Percentiles rank a stretch among this genome's conserved stretches.
These are phyloP conservation scores for Eutrema heterophyllum DNA, from an alignment of 345 rosid genomes.

Conservation along the genomic window DNA sequence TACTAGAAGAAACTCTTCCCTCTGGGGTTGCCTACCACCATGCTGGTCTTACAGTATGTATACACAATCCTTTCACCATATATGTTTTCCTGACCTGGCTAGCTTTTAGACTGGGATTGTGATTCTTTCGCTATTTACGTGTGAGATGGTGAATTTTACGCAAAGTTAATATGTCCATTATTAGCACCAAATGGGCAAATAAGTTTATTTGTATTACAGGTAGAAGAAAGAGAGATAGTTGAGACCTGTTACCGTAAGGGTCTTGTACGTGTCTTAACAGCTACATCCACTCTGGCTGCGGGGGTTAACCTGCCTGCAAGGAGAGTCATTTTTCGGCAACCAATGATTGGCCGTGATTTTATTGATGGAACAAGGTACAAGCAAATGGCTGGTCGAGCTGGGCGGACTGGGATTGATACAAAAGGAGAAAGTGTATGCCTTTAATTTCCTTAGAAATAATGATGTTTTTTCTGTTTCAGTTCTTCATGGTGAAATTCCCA, in stretches of 20 bases:
- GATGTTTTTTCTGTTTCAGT: conserved; percentile 1
- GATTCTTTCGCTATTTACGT: conserved; percentile 1
- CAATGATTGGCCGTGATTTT: conserved; percentile 92
- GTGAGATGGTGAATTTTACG: conserved; percentile 10
- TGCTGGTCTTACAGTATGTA: conserved; percentile 93
- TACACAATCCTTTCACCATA: conserved; percentile 24
- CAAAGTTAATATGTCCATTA: background rate
- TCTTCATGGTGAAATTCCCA: background rate
- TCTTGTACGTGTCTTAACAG: conserved; percentile 84
- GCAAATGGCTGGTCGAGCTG: conserved; percentile 99
- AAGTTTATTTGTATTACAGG: conserved; percentile 42
- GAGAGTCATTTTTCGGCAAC: conserved; percentile 97
- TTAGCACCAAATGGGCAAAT: background rate
- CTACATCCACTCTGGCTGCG: conserved; percentile 97
- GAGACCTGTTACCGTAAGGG: conserved; percentile 92
- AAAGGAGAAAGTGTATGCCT: conserved; percentile 95
- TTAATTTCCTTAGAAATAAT: background rate
- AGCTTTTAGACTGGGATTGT: background rate
- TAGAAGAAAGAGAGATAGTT: conserved; percentile 94
- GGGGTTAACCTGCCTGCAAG: conserved; percentile 98
- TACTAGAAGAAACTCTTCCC: conserved; percentile 85
- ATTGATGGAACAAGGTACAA: conserved; percentile 95
- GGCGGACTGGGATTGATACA: conserved; percentile 97
- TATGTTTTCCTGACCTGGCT: conserved; percentile 14
- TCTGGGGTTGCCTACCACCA: conserved; percentile 98